Base-by-base conservation (phyloP, 768 basidiomycete genomes). In the Daedaleopsis sinensis region DNA sequence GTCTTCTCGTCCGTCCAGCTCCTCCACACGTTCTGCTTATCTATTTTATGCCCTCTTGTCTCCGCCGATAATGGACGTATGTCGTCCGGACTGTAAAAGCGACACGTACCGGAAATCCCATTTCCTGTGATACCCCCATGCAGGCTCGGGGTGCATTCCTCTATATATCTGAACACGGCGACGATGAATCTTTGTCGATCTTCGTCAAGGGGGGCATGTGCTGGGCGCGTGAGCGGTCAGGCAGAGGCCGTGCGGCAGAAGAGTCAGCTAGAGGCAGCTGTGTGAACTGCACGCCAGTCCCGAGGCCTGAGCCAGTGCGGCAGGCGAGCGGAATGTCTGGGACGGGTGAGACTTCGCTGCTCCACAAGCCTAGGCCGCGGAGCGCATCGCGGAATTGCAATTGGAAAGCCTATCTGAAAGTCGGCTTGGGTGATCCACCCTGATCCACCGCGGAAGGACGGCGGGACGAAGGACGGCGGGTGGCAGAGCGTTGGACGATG, bases 21-120 rank as follows among this genome's bases (percentile, higher is more conserved):
- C 27, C 27, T 32, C 27, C 27, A 32, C 27, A 47, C 48, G 44
- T 48, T 32, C 44, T 37, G 55, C 62, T 59, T 57, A 64, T 59
- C 62, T 63, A 63, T 63, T 23, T 49, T 27, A 32, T 37, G 13
- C 53, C 18, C 38, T 62, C 54, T 24, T 24, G 36, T 19, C 37
- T 49, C 43, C 47, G 18, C 36, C 27, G 56, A 46, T 54, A 62
- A 58, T 58, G 57, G 53, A 63, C 55, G 47, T 51, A 23, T 53
- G 38, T 24, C 42, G 37, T 47, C 49, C 47, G 49, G 52, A 57
- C 55, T n/a, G 57, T 43, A 3, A 18, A 18, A 18, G 42, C 18
- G 35, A 42, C 56, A 43, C 44, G 32, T 43, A 27, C 44, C 27
- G 16, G 24, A 5, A 48, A 6, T 7, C 23, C 16, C 10, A 9